Base-by-base conservation (phyloP, 1,284 basidiomycete species). In the Sporisorium scitamineum region DNA sequence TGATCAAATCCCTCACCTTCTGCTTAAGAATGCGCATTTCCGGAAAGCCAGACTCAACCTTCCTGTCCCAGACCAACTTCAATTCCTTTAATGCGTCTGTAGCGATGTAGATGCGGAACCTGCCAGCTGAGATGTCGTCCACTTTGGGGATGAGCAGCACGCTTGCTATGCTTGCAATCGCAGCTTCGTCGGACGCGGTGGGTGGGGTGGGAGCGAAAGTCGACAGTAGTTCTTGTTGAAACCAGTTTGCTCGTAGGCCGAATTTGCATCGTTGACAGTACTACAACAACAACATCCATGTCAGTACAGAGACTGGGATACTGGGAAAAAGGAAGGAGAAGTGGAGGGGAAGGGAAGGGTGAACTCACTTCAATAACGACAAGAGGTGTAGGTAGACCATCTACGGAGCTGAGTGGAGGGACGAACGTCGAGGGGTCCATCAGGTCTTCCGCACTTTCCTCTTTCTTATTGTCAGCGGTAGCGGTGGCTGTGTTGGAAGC, bases 261-360 rank as follows among this genome's bases (percentile, higher is more conserved):
- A 74, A 74, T 16, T 70, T 69, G 53, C 71, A 74, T 37, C 67
- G 27, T 37, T 65, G 62, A 47, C 71, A 74, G 53, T 74, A 74
- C 71, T 74, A n/a, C n/a, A n/a, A n/a, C n/a, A n/a, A n/a, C n/a
- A n/a, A n/a, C n/a, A n/a, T n/a, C n/a, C n/a, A n/a, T n/a, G n/a
- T n/a, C n/a, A n/a, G n/a, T n/a, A n/a, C n/a, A n/a, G n/a, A n/a
- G n/a, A n/a, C n/a, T n/a, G n/a, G n/a, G n/a, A n/a, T n/a, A n/a
- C n/a, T n/a, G n/a, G n/a, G n/a, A n/a, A 26, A 16, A 44, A 42
- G 18, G 34, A 9, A 26, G 22, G 24, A 7, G 18, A 42, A 3
- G 22, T 31, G 16, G n/a, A n/a, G n/a, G n/a, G n/a, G n/a, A n/a
- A n/a, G n/a, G 20, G 14, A 22, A 39, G 16, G 31, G 9, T 24